Evolutionary conservation across 1,284 basidiomycete species (phyloP).

Genomic region (Microbotryum scabiosae): DNA sequence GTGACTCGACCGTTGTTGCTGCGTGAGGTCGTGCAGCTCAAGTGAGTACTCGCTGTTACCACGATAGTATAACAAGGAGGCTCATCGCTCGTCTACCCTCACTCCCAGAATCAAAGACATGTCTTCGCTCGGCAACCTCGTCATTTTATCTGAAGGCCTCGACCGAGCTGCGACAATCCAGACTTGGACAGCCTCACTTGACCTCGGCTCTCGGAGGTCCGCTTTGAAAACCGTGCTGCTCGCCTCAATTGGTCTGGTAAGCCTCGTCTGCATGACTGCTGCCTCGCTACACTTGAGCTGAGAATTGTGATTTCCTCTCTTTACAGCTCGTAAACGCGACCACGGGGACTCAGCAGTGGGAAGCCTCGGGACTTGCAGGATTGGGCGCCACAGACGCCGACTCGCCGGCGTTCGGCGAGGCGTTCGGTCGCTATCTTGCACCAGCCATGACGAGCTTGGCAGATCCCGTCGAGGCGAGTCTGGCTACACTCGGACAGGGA

Average conservation of each 20-base stretch:
- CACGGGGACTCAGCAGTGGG: too few relatives aligned
- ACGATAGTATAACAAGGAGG: too few relatives aligned
- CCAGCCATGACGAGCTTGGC: not conserved
- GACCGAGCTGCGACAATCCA: conserved; percentile 16
- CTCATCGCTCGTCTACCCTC: too few relatives aligned
- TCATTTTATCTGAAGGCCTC: conserved; percentile 13
- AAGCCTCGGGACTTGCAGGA: too few relatives aligned
- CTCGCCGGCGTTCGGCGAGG: conserved; percentile 4
- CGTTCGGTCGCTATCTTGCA: conserved; percentile 14
- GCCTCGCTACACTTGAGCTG: too few relatives aligned
- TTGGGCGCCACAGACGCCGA: not conserved
- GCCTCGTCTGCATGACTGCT: not conserved
- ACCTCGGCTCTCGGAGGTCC: conserved; percentile 1
- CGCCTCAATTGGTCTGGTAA: conserved; percentile 17
- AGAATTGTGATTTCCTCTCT: too few relatives aligned
- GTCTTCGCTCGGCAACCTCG: conserved; percentile 20
- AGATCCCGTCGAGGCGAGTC: conserved; percentile 26
- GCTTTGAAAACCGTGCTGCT: conserved; percentile 3
- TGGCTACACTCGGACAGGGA: conserved; percentile 47
- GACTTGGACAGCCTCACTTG: conserved; percentile 7
- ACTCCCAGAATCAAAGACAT: conserved; percentile 14
- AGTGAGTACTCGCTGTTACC: conserved; percentile 2
- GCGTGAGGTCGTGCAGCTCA: conserved; percentile 11
- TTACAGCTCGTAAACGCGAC: too few relatives aligned
- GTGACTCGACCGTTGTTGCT: conserved; percentile 16